Evolutionary conservation across 2,329 filamentous ascomycete species (phyloP), one percentile per base, ranked within the genome.

Genomic region (Cordyceps pruinosa): DNA sequence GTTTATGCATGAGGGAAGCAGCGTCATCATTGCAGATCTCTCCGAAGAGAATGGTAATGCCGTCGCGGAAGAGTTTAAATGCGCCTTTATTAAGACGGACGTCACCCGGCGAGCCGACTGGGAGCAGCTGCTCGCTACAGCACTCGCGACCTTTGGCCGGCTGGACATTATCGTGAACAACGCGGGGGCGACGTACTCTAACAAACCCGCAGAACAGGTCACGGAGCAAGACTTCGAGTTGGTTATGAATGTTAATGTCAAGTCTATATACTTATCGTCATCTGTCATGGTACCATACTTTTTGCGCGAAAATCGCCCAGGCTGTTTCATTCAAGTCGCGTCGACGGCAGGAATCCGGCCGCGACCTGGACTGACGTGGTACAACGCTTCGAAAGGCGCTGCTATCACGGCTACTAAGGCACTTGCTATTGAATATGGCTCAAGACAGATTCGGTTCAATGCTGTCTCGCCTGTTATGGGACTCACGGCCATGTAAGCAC

Each of bases 381-480:
- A 88, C 65, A 88, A 87, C 65, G 83, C 85, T 1, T 82, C 79
- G 44, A 89, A 89, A 67, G 84, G 81, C 0, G 85, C 85, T 1
- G 80, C 86, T 12, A 79, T 79, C 62, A 86, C 80, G 49, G 82
- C 81, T 39, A 77, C 75, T 0, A 80, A 80, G 68, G 66, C 70
- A 2, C 69, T 92, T 62, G 88, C 87, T 1, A 84, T 87, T 1
- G 88, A 91, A 68, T 91, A 87, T 63, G 88, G 84, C 0, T 79
- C 82, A 0, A 80, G 88, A 56, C 79, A 88, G 62, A 89, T 92
- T 61, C 81, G 87, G 0, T 85, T 91, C 64, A 90, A 90, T 61
- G 79, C 82, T 2, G 82, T 91, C 15, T 88, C 84, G 47, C 87
- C 87, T 0, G 78, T 89, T 0, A 75, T 89, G 1, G 85, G 82